These are phyloP conservation scores for Zygoascus bituminiphila DNA, from an alignment of 805 yeast genomes.

Conservation along the genomic window DNA sequence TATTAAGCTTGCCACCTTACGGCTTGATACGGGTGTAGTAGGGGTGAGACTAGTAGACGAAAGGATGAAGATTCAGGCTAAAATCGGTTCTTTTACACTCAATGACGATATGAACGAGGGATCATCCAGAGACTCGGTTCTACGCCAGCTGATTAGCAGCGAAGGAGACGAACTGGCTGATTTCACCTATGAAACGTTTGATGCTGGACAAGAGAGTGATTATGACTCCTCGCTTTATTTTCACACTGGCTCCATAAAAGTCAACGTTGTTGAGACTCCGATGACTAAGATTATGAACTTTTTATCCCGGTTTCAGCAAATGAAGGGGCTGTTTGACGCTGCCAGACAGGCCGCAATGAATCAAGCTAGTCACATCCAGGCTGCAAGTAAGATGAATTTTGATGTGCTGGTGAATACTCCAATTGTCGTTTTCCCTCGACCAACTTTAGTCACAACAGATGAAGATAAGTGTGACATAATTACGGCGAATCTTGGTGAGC, in stretches of 20 bases:
- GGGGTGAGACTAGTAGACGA: conserved; percentile 63
- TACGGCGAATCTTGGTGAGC: conserved; percentile 73
- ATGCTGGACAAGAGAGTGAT: conserved; percentile 33
- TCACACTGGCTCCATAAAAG: conserved; percentile 63
- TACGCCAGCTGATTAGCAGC: conserved; percentile 64
- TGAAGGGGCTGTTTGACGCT: conserved; percentile 83
- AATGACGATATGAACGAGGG: conserved; percentile 68
- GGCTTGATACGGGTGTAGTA: conserved; percentile 65
- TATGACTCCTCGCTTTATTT: conserved; percentile 53
- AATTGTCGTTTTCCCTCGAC: conserved; percentile 65
- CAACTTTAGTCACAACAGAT: conserved; percentile 30
- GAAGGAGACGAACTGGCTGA: conserved; percentile 79
- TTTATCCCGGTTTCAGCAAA: conserved; percentile 63
- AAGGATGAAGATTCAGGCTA: conserved; percentile 61
- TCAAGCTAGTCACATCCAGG: conserved; percentile 55
- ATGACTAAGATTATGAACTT: conserved; percentile 58
- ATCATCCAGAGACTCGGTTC: conserved; percentile 42
- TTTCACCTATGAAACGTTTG: conserved; percentile 75
- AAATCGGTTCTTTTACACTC: conserved; percentile 68
- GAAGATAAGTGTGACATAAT: conserved; percentile 47
- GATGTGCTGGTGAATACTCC: conserved; percentile 76
- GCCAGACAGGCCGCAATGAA: conserved; percentile 85
- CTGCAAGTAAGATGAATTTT: conserved; percentile 52
- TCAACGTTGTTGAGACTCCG: conserved; percentile 78
- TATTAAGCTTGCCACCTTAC: conserved; percentile 68